Evolutionary conservation across 306 rosid genomes (phyloP), one percentile per base, ranked within the genome.

Genomic region (Cucurbita ficifolia): DNA sequence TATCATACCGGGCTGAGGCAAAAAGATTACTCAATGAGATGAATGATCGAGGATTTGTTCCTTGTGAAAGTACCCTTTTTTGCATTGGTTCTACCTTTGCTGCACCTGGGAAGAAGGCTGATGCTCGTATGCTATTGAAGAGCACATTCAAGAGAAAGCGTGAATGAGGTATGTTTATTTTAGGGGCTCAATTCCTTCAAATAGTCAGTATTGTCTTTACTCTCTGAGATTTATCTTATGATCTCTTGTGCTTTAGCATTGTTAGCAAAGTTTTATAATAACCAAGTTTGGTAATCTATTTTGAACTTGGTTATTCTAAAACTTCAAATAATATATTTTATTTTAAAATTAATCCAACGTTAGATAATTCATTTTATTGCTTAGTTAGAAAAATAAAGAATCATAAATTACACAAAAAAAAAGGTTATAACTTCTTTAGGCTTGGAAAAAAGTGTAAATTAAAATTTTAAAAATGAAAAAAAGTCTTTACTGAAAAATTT

Each of bases 1-100:
- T 46, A 72, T 82, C 90, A 52, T 90, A 87, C 76, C 81, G 54
- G 69, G 79, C 73, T n/a, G 91, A 89, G 89, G 97, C 96, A 8
- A 89, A 89, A 83, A 87, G 82, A 69, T 74, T 91, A 75, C 76
- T 89, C 57, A 69, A 57, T 48, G 95, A 91, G 76, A 94, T 94
- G 99, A 76, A 77, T 52, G 87, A 85, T 59, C 84, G 85, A 78
- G 97, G 91, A 61, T 82, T 79, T 75, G 80, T 81, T 83, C 98
- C 95, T 72, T 83, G 86, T 78, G 83, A 75, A 78, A 88, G 75
- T 79, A 93, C 97, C 17, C 81, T 84, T 70, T 48, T 51, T 24
- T 82, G 73, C 75, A 63, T 93, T 71, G 82, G 96, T 83, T 79
- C 90, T 71, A 73, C 84, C 49, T 88, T 90, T 81, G 89, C 92